Conservation (phyloP, 257 asterid genomes). For the Plantago major region DNA sequence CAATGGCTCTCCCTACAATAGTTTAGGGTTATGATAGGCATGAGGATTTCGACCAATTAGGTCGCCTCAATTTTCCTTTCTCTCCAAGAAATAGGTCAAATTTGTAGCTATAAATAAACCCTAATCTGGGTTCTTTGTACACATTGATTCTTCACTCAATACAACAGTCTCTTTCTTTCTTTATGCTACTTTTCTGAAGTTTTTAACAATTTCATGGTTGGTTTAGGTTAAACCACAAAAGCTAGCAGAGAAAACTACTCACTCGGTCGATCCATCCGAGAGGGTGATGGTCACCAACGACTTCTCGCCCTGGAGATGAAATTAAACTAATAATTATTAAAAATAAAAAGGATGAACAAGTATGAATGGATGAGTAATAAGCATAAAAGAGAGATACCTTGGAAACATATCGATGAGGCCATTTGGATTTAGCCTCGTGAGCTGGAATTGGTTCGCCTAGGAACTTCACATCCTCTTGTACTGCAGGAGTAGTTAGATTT, state of each 20-base stretch:
- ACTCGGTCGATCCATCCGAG: conserved; percentile 33
- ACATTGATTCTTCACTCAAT: too few species aligned
- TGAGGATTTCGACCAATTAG: too few species aligned
- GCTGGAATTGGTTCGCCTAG: conserved; percentile 14
- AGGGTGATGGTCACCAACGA: neutral
- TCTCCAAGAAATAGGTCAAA: too few species aligned
- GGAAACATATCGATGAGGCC: conserved; percentile 33
- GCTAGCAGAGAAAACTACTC: neutral
- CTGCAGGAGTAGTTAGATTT: too few species aligned
- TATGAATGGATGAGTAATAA: too few species aligned
- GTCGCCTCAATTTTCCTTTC: too few species aligned
- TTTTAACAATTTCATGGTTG: neutral
- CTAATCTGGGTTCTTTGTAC: too few species aligned
- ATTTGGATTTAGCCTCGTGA: conserved; percentile 21
- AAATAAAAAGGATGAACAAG: neutral
- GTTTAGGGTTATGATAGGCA: too few species aligned
- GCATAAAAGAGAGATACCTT: conserved; percentile 10
- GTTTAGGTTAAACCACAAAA: neutral
- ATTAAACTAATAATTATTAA: neutral
- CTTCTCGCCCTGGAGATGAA: conserved; percentile 14
- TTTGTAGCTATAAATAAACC: too few species aligned
- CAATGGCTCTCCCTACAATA: too few species aligned
- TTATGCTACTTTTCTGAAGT: too few species aligned
- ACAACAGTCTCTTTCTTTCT: too few species aligned
- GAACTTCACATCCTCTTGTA: conserved; percentile 2